Conservation (phyloP, 2,329 filamentous ascomycete genomes). For the Alternaria sp. region DNA sequence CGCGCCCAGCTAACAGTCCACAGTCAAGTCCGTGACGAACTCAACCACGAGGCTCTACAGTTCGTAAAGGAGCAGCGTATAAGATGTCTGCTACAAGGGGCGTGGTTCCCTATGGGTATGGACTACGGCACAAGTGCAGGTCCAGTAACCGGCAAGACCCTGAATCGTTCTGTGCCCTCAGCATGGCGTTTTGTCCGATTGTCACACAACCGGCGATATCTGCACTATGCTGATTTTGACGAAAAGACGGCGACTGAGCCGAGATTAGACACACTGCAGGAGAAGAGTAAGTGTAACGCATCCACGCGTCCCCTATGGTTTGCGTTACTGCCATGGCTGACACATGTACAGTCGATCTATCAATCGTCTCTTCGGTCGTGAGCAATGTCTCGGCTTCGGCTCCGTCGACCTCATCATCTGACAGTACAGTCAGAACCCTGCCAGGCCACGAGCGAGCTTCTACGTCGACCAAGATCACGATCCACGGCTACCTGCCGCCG, state of each 20-base stretch:
- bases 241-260: conserved; percentile 71
- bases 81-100: conserved; percentile 84
- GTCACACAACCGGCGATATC: conserved; percentile 87
- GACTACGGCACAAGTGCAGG: conserved; percentile 61
- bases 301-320: conserved; percentile 16
- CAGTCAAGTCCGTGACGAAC: conserved; percentile 85
- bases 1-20: conserved; percentile 31
- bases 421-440: conserved; percentile 57
- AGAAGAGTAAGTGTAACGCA: conserved; percentile 68
- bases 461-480: conserved; percentile 84
- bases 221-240: conserved; percentile 90
- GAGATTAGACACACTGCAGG: conserved; percentile 74
- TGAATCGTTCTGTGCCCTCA: conserved; percentile 57
- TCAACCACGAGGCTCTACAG: conserved; percentile 89
- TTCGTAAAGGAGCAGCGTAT: conserved; percentile 98
- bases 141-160: conserved; percentile 53
- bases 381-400: conserved; percentile 82
- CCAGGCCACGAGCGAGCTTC: conserved; percentile 42
- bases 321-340: conserved; percentile 41
- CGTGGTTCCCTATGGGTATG: conserved; percentile 77
- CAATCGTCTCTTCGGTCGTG: conserved; percentile 88
- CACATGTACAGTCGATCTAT: conserved; percentile 72
- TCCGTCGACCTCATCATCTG: conserved; percentile 58
- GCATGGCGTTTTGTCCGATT: conserved; percentile 86
- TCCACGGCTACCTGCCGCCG: conserved; percentile 73